Percentiles rank a stretch among this genome's conserved stretches.
phyloP scores from a whole-genome alignment of 129 eudicot genomes.

The Flaveria bidentis region DNA sequence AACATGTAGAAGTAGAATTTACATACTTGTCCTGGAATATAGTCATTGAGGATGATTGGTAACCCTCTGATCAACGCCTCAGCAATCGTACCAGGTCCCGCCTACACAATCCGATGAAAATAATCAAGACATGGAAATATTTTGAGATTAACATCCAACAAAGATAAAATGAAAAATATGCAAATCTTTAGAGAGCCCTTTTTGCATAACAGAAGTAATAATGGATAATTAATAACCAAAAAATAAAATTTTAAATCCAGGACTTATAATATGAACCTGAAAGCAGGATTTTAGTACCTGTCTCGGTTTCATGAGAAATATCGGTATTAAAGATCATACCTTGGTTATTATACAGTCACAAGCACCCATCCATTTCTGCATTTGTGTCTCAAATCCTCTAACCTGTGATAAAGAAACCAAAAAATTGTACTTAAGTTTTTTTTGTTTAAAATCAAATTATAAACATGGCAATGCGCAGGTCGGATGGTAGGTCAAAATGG shows the following conservation, averaged over 20 bases:
- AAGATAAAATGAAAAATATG: neutral
- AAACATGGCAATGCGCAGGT: neutral
- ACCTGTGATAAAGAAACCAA: constrained; percentile 40
- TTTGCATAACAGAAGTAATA: neutral
- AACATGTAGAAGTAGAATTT: neutral
- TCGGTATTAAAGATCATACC: constrained; percentile 37
- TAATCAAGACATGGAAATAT: neutral
- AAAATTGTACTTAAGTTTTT: constrained; percentile 4
- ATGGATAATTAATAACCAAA: neutral
- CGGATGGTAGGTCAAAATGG: neutral
- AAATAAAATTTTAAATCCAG: neutral
- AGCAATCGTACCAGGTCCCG: constrained; percentile 93
- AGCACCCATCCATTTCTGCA: constrained; percentile 98
- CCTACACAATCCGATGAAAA: constrained; percentile 42
- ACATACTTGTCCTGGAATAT: constrained; percentile 88
- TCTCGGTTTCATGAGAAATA: constrained; percentile 2
- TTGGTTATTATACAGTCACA: constrained; percentile 92
- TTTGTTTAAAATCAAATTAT: neutral
- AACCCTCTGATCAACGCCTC: constrained; percentile 93
- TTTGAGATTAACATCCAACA: neutral
- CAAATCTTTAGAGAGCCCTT: neutral
- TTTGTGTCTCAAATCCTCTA: constrained; percentile 82
- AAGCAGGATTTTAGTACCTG: neutral
- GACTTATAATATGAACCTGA: neutral
- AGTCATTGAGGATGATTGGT: constrained; percentile 90